Evolutionary conservation across 805 yeast genomes (phyloP).

Genomic region (Candida pseudofarinosa): DNA sequence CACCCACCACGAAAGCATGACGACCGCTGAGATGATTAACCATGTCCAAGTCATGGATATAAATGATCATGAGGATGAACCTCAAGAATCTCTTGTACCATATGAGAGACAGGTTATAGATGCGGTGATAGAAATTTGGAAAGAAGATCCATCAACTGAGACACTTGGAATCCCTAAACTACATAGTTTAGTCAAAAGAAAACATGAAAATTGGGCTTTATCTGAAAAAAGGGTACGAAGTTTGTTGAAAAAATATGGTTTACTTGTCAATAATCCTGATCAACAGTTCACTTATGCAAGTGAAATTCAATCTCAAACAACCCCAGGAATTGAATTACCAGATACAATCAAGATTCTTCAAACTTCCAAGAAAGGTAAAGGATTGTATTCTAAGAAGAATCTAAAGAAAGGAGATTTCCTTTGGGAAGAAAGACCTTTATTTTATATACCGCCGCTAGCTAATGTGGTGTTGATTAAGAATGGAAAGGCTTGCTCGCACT

Average conservation of each 20-base stretch:
- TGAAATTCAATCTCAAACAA: slow-evolving; percentile 48
- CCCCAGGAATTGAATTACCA: slow-evolving; percentile 43
- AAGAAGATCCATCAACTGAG: slow-evolving; percentile 60
- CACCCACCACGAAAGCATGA: not conserved
- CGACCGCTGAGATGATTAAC: not conserved
- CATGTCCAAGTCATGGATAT: slow-evolving; percentile 34
- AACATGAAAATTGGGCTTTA: slow-evolving; percentile 60
- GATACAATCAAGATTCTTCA: slow-evolving; percentile 40
- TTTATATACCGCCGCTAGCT: slow-evolving; percentile 67
- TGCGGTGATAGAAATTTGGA: slow-evolving; percentile 63
- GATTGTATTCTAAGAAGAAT: slow-evolving; percentile 48
- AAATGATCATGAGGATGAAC: slow-evolving; percentile 24
- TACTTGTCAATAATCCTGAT: slow-evolving; percentile 27
- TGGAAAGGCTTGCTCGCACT: slow-evolving; percentile 69
- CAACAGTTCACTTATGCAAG: slow-evolving; percentile 47
- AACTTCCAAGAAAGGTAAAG: slow-evolving; percentile 57
- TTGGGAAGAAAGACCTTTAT: slow-evolving; percentile 58
- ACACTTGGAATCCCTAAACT: slow-evolving; percentile 52
- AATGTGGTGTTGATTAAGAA: slow-evolving; percentile 52
- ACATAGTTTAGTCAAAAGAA: slow-evolving; percentile 44
- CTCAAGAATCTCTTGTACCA: slow-evolving; percentile 39
- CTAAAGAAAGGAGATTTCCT: slow-evolving; percentile 50
- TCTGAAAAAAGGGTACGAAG: slow-evolving; percentile 54
- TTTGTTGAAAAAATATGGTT: slow-evolving; percentile 53
- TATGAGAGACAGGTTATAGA: slow-evolving; percentile 56